These are phyloP conservation scores for Craspedostauros australis DNA, from an alignment of 108 stramenopile genomes.

Conservation along the genomic window DNA sequence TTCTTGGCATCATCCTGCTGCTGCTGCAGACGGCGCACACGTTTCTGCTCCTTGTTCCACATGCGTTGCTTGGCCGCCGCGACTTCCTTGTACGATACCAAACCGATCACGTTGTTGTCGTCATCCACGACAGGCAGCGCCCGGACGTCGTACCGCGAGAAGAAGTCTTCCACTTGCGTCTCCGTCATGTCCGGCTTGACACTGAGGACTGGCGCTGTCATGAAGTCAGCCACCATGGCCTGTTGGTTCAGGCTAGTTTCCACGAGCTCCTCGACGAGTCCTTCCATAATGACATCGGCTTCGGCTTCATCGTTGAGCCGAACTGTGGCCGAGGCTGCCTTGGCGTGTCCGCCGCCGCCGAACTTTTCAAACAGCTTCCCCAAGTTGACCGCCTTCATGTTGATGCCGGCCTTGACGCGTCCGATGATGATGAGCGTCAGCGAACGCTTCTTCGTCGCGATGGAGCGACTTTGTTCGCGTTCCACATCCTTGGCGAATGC, in stretches of 20 bases:
- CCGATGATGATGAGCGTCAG: conserved; percentile 84
- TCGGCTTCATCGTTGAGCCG: conserved; percentile 62
- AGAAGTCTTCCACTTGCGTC: conserved; percentile 79
- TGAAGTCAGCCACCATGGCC: conserved; percentile 74
- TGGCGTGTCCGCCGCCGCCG: conserved; percentile 81
- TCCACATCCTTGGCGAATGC: conserved; percentile 47
- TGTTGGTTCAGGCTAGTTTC: conserved; percentile 55
- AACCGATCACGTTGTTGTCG: conserved; percentile 69
- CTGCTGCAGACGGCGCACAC: conserved; percentile 35
- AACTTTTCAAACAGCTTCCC: conserved; percentile 69
- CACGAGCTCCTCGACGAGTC: conserved; percentile 67
- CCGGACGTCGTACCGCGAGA: conserved; percentile 76
- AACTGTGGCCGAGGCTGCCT: conserved; percentile 83
- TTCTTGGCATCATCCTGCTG: conserved; percentile 21
- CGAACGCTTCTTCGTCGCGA: conserved; percentile 10
- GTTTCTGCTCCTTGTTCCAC: conserved; percentile 76
- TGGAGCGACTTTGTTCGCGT: conserved; percentile 28
- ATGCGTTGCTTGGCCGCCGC: conserved; percentile 73
- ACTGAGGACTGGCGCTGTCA: conserved; percentile 74
- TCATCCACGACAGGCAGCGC: conserved; percentile 87
- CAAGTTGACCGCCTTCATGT: conserved; percentile 73
- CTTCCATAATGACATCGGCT: conserved; percentile 55
- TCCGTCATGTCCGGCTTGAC: conserved; percentile 77
- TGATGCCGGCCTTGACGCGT: conserved; percentile 75
- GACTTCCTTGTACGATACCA: conserved; percentile 88